Evolutionary conservation across 164 flowering plant genomes (phyloP).

Genomic region (Macadamia integrifolia): DNA sequence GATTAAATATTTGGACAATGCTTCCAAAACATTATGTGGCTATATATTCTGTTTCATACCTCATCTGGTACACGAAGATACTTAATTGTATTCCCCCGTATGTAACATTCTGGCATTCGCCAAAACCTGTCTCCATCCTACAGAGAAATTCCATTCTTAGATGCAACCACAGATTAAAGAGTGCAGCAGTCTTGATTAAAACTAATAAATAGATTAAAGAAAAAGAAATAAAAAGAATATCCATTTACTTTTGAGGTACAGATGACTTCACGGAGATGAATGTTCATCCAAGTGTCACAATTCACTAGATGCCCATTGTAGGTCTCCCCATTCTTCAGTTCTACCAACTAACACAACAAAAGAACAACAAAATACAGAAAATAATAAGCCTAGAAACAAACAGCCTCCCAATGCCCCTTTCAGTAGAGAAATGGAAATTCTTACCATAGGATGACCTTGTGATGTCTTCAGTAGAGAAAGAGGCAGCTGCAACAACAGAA

Average conservation of each 20-base stretch:
- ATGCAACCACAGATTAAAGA: too few species aligned
- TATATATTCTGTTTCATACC: constrained; percentile 31
- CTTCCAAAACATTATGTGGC: background rate
- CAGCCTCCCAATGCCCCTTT: background rate
- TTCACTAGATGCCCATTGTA: constrained; percentile 98
- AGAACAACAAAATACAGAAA: constrained; percentile 18
- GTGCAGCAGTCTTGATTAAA: too few species aligned
- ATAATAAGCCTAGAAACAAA: background rate
- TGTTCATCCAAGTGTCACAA: constrained; percentile 99
- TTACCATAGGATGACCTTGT: constrained; percentile 96
- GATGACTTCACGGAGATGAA: constrained; percentile 96
- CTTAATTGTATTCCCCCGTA: constrained; percentile 95
- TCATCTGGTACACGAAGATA: constrained; percentile 99
- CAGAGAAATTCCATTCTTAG: constrained; percentile 5
- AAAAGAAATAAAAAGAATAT: too few species aligned
- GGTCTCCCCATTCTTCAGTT: constrained; percentile 94
- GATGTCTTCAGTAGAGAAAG: constrained; percentile 88
- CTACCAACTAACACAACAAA: constrained; percentile 62
- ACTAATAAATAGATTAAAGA: too few species aligned
- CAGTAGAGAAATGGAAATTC: constrained; percentile 8
- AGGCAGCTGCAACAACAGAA: constrained; percentile 56
- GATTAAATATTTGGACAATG: too few species aligned
- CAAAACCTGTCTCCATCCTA: constrained; percentile 98
- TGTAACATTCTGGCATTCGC: constrained; percentile 98
- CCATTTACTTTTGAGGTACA: constrained; percentile 79